phyloP scores from a whole-genome alignment of 805 yeast species.

The Myxozyma geophila region DNA sequence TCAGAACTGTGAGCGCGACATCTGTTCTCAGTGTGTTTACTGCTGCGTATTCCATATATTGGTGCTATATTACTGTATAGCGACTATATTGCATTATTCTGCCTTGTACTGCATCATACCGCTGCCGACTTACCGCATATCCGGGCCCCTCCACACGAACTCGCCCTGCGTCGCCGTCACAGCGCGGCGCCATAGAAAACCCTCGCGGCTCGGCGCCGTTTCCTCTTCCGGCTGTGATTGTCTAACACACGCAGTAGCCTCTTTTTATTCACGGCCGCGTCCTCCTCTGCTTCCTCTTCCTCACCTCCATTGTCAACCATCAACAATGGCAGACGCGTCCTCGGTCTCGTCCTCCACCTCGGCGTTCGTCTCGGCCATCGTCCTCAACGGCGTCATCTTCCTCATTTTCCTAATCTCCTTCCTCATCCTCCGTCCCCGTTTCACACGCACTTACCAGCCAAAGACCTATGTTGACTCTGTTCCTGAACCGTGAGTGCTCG shows the following conservation, averaged over 20 bases:
- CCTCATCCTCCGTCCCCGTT: conserved; percentile 64
- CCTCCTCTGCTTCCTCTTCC: conserved; percentile 3
- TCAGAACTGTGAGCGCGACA: too few relatives aligned
- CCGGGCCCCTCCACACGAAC: too few relatives aligned
- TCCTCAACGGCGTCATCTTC: conserved; percentile 69
- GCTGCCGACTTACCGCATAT: too few relatives aligned
- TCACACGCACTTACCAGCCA: conserved; percentile 81
- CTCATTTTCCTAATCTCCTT: conserved; percentile 65
- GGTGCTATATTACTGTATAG: too few relatives aligned
- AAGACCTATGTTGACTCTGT: conserved; percentile 68
- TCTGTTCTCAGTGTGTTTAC: too few relatives aligned
- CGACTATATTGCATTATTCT: too few relatives aligned
- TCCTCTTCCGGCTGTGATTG: conserved; percentile 12
- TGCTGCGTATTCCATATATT: too few relatives aligned
- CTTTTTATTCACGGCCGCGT: background rate
- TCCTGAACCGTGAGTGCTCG: conserved; percentile 39
- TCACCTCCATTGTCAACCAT: background rate
- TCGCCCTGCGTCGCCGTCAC: background rate
- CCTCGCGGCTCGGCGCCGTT: background rate
- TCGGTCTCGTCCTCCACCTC: conserved; percentile 61
- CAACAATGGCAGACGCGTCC: conserved; percentile 13
- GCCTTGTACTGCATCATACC: too few relatives aligned
- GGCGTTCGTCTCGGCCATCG: conserved; percentile 72
- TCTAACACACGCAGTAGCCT: background rate
- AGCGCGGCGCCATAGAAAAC: conserved; percentile 4